A percentile compares a stretch with the other conserved stretches of the same genome.
These are phyloP conservation scores for Lodderomyces pseudojiufengensis DNA, from an alignment of 1,139 yeast species.

Conservation along the genomic window DNA sequence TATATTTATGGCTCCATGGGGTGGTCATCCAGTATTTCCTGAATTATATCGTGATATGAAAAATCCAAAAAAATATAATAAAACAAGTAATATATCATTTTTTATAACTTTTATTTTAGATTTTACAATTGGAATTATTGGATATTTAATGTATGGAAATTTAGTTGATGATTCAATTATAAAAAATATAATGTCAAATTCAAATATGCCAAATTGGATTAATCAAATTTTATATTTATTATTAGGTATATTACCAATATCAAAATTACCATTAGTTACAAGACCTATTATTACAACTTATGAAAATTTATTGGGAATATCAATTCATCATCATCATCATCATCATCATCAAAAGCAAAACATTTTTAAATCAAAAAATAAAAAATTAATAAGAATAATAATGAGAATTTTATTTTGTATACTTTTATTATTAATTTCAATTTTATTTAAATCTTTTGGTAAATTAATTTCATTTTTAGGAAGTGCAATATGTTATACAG, in stretches of 20 bases:
- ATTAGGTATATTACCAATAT: slow-evolving; percentile 40
- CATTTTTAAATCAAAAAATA: background rate
- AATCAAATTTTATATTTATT: slow-evolving; percentile 29
- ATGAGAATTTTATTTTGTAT: slow-evolving; percentile 23
- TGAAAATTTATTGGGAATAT: slow-evolving; percentile 24
- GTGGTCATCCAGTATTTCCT: slow-evolving; percentile 86
- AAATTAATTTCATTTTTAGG: slow-evolving; percentile 81
- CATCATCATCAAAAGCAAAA: background rate
- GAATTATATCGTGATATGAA: slow-evolving; percentile 80
- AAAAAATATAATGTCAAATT: slow-evolving; percentile 35
- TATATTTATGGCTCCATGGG: slow-evolving; percentile 83
- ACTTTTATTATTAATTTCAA: slow-evolving; percentile 45
- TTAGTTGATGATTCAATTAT: slow-evolving; percentile 36
- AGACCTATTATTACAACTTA: slow-evolving; percentile 42
- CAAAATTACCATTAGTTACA: slow-evolving; percentile 39
- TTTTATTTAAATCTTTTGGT: slow-evolving; percentile 73
- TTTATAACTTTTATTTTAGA: slow-evolving; percentile 32
- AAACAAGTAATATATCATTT: slow-evolving; percentile 31
- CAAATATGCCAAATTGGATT: slow-evolving; percentile 30
- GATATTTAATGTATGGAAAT: slow-evolving; percentile 41
- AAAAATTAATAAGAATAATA: slow-evolving; percentile 20
- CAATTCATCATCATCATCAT: slow-evolving; percentile 1
- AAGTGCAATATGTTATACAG: slow-evolving; percentile 72
- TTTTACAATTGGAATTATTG: slow-evolving; percentile 31
- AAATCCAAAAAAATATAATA: slow-evolving; percentile 50